These are phyloP conservation scores for Gastrolobium bilobum DNA, from an alignment of 306 rosid genomes.

Conservation along the genomic window DNA sequence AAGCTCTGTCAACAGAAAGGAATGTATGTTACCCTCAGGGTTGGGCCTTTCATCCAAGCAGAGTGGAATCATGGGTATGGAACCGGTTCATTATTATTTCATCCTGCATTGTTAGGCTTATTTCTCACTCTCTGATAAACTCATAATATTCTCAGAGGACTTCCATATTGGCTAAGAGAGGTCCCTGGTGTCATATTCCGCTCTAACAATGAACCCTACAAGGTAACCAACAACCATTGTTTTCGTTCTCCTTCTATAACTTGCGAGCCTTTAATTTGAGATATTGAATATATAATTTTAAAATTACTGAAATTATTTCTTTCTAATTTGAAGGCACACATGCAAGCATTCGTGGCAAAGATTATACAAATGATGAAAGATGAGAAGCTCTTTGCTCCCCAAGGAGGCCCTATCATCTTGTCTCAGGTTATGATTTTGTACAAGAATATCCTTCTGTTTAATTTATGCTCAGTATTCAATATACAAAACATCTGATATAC, in stretches of 20 bases:
- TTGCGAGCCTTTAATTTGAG: background rate
- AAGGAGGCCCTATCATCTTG: slow-evolving; percentile 93
- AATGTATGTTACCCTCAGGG: slow-evolving; percentile 75
- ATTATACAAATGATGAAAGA: slow-evolving; percentile 68
- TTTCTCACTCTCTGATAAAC: background rate
- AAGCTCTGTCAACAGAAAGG: slow-evolving; percentile 57
- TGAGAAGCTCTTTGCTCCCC: slow-evolving; percentile 74
- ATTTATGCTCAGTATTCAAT: background rate
- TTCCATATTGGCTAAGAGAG: slow-evolving; percentile 94
- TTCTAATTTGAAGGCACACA: slow-evolving; percentile 57
- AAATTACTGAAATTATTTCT: background rate
- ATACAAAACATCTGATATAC: background rate
- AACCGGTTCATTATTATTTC: background rate
- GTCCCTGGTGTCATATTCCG: slow-evolving; percentile 74
- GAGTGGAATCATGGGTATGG: slow-evolving; percentile 97
- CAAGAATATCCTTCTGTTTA: background rate
- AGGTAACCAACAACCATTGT: slow-evolving; percentile 54
- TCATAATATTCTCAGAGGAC: slow-evolving; percentile 63
- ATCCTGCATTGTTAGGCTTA: no score
- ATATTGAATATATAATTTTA: background rate
- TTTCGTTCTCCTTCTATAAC: no score
- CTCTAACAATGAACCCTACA: slow-evolving; percentile 69
- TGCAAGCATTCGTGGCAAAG: slow-evolving; percentile 66
- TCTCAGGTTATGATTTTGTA: slow-evolving; percentile 64
- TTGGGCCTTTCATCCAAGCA: slow-evolving; percentile 97